These are phyloP conservation scores for Alopecurus myosuroides DNA, from an alignment of 176 grass and related monocot genomes.

Conservation along the genomic window DNA sequence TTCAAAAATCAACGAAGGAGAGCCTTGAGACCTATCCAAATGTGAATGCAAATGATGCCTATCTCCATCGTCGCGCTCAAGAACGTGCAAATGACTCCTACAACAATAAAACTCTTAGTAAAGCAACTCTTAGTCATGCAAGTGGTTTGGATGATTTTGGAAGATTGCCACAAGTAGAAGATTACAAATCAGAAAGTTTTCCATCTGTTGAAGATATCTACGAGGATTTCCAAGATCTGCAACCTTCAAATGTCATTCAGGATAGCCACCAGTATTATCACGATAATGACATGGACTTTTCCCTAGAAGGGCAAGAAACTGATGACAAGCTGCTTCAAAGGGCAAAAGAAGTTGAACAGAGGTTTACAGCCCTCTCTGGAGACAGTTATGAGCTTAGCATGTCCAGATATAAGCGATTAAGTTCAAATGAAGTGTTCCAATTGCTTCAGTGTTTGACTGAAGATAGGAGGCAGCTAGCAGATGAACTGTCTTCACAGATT, in stretches of 20 bases:
- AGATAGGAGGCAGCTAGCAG: conserved; percentile 57
- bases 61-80: conserved; percentile 1
- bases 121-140: conserved; percentile 14
- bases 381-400: conserved; percentile 45
- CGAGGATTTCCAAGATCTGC: conserved; percentile 51
- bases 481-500: conserved; percentile 80
- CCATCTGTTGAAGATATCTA: conserved; percentile 78
- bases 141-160: conserved; percentile 22
- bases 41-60: conserved; percentile 20
- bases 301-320: conserved; percentile 32
- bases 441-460: conserved; percentile 58
- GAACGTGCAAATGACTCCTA: conserved; percentile 16
- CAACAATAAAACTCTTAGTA: conserved; percentile 2
- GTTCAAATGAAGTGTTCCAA: conserved; percentile 38
- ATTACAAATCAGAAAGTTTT: conserved; percentile 47
- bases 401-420: conserved; percentile 31
- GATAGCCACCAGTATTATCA: neutral
- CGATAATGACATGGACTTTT: conserved; percentile 14
- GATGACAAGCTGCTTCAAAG: conserved; percentile 59
- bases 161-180: conserved; percentile 19
- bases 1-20: conserved; percentile 33
- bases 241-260: conserved; percentile 13
- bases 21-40: conserved; percentile 17
- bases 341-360: conserved; percentile 57
- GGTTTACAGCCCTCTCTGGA: conserved; percentile 30